Evolutionary conservation across 495 filamentous ascomycete genomes (phyloP), one percentile per base, ranked within the genome.

Genomic region (Rhypophila decipiens): DNA sequence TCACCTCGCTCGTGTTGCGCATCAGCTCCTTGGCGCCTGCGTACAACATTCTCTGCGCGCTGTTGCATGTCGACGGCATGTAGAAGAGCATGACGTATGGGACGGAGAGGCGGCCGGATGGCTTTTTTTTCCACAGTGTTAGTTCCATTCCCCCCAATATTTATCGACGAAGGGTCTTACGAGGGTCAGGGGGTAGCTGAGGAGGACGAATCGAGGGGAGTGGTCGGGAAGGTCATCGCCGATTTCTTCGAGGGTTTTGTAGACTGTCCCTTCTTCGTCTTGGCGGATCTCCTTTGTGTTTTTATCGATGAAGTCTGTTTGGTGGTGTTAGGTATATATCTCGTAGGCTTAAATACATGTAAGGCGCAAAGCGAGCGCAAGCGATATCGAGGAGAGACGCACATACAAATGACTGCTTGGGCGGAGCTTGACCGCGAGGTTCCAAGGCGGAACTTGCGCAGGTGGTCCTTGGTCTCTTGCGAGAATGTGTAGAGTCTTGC

Each of bases 51-150:
- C 87, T 82, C 60, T 84, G 65, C 51, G 85, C 84, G 50, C 72
- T 76, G 64, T 93, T 95, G 70, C 87, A 90, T 38, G 90, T 95
- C 38, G 79, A 84, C 15, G 93, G 93, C 39, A 96, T 77, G 66
- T 90, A 96, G 71, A 90, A 95, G 31, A 98, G 70, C 60, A 98
- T 79, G 35, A 96, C 89, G 64, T 97, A 98, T 20, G 91, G 93
- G 7, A 69, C 65, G 9, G 67, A 70, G 22, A 70, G 34, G 8
- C 72, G 69, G 27, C 72, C 72, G 44, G 65, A 68, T n/a, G 70
- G 61, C 69, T 75, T 37, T 35, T 46, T 5, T 11, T 35, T 13
- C 35, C 24, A 2, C 24, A 43, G 13, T 18, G 42, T 24, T 27
- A 9, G 24, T 29, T 20, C 19, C 20, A 23, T 10, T 20, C 35